Conservation (phyloP, 2,329 filamentous ascomycete genomes). For the Sclerotinia nivalis region DNA sequence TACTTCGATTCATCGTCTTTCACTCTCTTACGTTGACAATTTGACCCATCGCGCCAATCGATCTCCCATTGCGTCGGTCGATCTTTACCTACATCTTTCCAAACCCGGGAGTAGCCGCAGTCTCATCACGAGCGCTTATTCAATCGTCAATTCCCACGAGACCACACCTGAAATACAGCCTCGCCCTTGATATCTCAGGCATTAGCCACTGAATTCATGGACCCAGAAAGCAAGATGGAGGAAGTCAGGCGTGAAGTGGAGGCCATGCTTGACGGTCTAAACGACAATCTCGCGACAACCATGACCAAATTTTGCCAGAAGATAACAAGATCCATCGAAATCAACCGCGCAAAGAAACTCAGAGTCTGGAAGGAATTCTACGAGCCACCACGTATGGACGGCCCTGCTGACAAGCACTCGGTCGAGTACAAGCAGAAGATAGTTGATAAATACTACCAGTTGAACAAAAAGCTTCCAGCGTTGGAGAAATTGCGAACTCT, state of each 20-base stretch:
- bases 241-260: neutral
- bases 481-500: constrained; percentile 9
- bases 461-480: neutral
- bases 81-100: too few relatives aligned
- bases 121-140: too few relatives aligned
- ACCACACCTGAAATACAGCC: too few relatives aligned
- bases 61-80: neutral
- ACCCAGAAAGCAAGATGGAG: neutral
- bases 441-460: neutral
- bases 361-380: neutral
- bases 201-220: neutral
- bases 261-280: neutral
- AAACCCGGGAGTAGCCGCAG: too few relatives aligned
- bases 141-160: too few relatives aligned
- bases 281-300: neutral
- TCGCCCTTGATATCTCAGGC: neutral
- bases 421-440: neutral
- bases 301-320: neutral
- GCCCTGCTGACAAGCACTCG: neutral
- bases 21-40: neutral
- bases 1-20: neutral
- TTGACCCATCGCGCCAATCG: neutral
- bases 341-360: neutral
- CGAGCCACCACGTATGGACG: neutral
- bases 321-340: neutral